Evolutionary conservation across 306 rosid genomes (phyloP), one percentile per base, ranked within the genome.

Genomic region (Canavalia gladiata): DNA sequence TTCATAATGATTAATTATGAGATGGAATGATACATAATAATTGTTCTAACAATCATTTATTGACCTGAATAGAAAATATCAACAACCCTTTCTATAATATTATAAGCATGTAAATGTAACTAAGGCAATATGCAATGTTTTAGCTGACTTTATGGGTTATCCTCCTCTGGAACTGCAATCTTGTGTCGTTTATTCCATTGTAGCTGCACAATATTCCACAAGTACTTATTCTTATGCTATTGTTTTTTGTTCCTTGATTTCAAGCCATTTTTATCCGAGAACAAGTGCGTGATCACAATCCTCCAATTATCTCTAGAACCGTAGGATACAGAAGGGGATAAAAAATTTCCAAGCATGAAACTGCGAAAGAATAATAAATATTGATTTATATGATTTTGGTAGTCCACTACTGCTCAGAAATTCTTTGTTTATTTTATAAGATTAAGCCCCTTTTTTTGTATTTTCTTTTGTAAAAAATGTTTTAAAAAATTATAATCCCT

Each of bases 41-140:
- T 29, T 76, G 30, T 63, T 76, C 81, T 25, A 63, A 64, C 52
- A 35, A 54, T 43, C 29, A 8, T 63, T 45, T 5, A 49, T 47
- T 62, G 50, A 76, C 72, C 47, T 76, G 28, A 76, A 62, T 62
- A 12, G 45, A 58, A 42, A 75, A 7, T 8, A 31, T 8, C 69
- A 75, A 59, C 80, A 1, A 46, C 18, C 13, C 58, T 31, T 45
- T 7, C 35, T 33, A 4, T 39, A 25, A 37, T 4, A 5, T 18
- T 10, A 9, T 28, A 41, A 35, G 4, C 11, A 55, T 8, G 0
- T 39, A 2, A 71, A 71, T 71, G 33, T 6, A 31, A 31, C 7
- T 6, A 33, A 71, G 2, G 72, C 13, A 25, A 52, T 2, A 5
- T 10, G 25, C 25, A 1, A 13, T 64, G 69, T 18, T 66, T 66